phyloP scores from a whole-genome alignment of 805 yeast species.

The Metschnikowia rubicola region DNA sequence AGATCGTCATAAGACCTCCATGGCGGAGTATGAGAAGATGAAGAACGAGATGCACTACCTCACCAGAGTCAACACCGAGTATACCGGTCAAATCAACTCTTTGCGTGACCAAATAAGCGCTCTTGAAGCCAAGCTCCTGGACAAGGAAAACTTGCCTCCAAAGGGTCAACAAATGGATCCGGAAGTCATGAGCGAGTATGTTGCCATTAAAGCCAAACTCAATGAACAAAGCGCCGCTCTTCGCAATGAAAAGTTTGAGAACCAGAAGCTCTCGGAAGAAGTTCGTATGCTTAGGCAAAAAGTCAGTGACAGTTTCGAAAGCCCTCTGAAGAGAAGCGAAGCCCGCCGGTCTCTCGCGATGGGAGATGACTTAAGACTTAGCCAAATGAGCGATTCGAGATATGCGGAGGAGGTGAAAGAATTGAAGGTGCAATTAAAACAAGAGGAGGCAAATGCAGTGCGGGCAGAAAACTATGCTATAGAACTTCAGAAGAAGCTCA shows the following conservation, averaged over 20 bases:
- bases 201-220: constrained; percentile 46
- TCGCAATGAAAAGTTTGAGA: constrained; percentile 45
- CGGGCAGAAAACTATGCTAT: constrained; percentile 51
- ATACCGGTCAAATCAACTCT: constrained; percentile 25
- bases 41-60: constrained; percentile 23
- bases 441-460: constrained; percentile 48
- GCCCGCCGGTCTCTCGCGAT: constrained; percentile 31
- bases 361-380: constrained; percentile 27
- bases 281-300: constrained; percentile 53
- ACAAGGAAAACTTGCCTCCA: constrained; percentile 38
- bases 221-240: constrained; percentile 50
- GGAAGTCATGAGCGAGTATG: constrained; percentile 41
- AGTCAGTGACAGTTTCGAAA: constrained; percentile 17
- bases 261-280: constrained; percentile 51
- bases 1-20: constrained; percentile 6
- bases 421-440: constrained; percentile 46
- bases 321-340: constrained; percentile 18
- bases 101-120: constrained; percentile 23
- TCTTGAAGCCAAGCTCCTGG: constrained; percentile 22
- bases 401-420: constrained; percentile 43
- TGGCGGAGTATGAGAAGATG: constrained; percentile 16
- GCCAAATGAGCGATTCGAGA: constrained; percentile 15
- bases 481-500: constrained; percentile 41
- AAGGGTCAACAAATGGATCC: constrained; percentile 21
- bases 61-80: constrained; percentile 23